phyloP scores from a whole-genome alignment of 2,329 filamentous ascomycete species.

The Didymella pinodella region DNA sequence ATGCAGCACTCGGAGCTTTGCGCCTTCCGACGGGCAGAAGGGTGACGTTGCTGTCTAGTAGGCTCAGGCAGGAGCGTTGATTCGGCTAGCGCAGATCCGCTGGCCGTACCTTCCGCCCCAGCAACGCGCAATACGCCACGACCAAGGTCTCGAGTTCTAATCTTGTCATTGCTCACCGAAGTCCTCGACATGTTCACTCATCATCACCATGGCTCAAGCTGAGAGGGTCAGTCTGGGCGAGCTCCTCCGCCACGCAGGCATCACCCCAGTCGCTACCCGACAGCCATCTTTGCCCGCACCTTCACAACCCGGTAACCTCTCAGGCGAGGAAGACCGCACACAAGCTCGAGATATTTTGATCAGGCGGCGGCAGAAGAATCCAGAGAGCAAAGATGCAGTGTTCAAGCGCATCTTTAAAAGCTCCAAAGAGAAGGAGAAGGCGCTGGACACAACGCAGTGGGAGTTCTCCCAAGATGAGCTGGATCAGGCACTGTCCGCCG shows the following conservation, averaged over 20 bases:
- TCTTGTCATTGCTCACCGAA: conserved; percentile 13
- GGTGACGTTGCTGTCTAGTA: conserved; percentile 20
- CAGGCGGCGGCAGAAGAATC: conserved; percentile 40
- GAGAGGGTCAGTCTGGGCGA: conserved; percentile 39
- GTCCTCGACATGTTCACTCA: conserved; percentile 17
- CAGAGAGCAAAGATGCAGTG: conserved; percentile 42
- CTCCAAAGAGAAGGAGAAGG: conserved; percentile 48
- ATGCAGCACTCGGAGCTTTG: conserved; percentile 12
- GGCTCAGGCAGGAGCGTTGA: conserved; percentile 8
- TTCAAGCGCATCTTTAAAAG: conserved; percentile 48
- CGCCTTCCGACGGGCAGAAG: conserved; percentile 17
- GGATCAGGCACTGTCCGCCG: conserved; percentile 45
- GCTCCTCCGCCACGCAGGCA: conserved; percentile 41
- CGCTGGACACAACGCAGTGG: conserved; percentile 32
- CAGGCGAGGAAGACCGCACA: conserved; percentile 44
- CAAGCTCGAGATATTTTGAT: conserved; percentile 44
- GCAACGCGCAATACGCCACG: conserved; percentile 19
- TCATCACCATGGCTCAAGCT: conserved; percentile 31
- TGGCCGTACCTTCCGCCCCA: conserved; percentile 13
- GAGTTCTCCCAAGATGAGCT: conserved; percentile 48
- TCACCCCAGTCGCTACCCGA: conserved; percentile 35
- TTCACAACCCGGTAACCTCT: conserved; percentile 37
- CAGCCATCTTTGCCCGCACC: conserved; percentile 46
- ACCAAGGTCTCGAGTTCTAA: conserved; percentile 6
- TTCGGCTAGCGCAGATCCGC: conserved; percentile 17